Evolutionary conservation across 805 yeast species (phyloP).

Genomic region (Yarrowia sp.): DNA sequence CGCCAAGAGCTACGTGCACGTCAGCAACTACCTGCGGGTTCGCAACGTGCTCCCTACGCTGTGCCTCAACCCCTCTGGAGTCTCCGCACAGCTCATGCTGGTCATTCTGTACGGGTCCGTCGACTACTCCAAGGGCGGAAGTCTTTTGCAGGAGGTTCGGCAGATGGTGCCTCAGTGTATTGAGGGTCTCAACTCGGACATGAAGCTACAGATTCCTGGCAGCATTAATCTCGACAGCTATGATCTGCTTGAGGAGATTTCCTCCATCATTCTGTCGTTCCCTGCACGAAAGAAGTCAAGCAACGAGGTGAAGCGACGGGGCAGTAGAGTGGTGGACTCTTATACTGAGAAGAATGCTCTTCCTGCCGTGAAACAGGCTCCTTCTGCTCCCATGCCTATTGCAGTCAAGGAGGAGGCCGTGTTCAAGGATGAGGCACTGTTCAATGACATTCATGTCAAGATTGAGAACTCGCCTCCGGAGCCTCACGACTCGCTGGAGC

Average conservation of each 20-base stretch:
- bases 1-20: conserved; percentile 36
- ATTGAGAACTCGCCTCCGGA: conserved; percentile 9
- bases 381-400: not conserved
- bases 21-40: conserved; percentile 33
- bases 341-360: not conserved
- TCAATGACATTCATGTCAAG: not conserved
- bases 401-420: conserved; percentile 7
- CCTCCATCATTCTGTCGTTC: conserved; percentile 28
- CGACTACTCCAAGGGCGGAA: conserved; percentile 81
- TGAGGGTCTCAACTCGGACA: conserved; percentile 30
- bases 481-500: not conserved
- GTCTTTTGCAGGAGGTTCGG: conserved; percentile 68
- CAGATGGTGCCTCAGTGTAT: conserved; percentile 43
- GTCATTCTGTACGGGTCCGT: conserved; percentile 53
- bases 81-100: conserved; percentile 31
- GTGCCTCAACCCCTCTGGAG: conserved; percentile 34
- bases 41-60: conserved; percentile 34
- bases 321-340: not conserved
- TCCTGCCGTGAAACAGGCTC: not conserved
- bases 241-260: conserved; percentile 29
- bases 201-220: conserved; percentile 32
- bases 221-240: conserved; percentile 28
- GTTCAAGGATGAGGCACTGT: not conserved
- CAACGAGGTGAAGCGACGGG: not conserved
- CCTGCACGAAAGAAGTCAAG: conserved; percentile 12